phyloP scores from a whole-genome alignment of 108 stramenopile species.

The Poteriospumella lacustris region DNA sequence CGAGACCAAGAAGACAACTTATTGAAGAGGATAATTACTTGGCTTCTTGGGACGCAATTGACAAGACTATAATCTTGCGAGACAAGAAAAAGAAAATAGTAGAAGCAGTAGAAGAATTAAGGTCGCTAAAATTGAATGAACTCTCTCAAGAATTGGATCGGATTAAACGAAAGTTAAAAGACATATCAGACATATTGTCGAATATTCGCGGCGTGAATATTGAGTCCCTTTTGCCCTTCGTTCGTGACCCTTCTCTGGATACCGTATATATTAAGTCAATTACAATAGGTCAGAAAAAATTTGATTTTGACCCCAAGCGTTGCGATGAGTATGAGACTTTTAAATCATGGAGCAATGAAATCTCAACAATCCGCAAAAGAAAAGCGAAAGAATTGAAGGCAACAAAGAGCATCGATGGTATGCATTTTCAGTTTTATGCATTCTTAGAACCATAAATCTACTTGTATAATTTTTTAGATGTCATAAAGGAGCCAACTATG shows the following conservation, averaged over 20 bases:
- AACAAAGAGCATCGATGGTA: slow-evolving; percentile 7
- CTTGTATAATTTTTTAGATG: slow-evolving; percentile 9
- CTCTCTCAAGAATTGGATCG: slow-evolving; percentile 7
- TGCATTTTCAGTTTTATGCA: slow-evolving; percentile 8
- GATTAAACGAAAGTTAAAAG: slow-evolving; percentile 9
- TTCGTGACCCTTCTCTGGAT: slow-evolving; percentile 6
- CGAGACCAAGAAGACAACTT: slow-evolving; percentile 7
- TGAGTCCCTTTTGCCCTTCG: slow-evolving; percentile 6
- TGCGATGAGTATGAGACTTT: slow-evolving; percentile 7
- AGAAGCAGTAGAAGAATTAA: slow-evolving; percentile 8
- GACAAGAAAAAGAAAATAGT: slow-evolving; percentile 9
- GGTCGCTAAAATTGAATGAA: slow-evolving; percentile 8
- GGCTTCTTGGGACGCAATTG: slow-evolving; percentile 6
- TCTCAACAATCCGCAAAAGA: slow-evolving; percentile 7
- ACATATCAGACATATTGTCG: slow-evolving; percentile 8
- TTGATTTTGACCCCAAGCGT: slow-evolving; percentile 7
- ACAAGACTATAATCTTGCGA: slow-evolving; percentile 8
- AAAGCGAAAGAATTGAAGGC: slow-evolving; percentile 7
- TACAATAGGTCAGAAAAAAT: slow-evolving; percentile 9
- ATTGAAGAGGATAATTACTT: slow-evolving; percentile 9
- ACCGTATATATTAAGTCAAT: slow-evolving; percentile 9
- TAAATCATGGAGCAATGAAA: slow-evolving; percentile 8
- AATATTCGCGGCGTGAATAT: slow-evolving; percentile 7
- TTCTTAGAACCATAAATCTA: slow-evolving; percentile 9
- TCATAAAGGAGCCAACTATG: slow-evolving; percentile 7